Base-by-base conservation (phyloP, 1,139 yeast genomes). In the Pneumocystis wakefieldiae region DNA sequence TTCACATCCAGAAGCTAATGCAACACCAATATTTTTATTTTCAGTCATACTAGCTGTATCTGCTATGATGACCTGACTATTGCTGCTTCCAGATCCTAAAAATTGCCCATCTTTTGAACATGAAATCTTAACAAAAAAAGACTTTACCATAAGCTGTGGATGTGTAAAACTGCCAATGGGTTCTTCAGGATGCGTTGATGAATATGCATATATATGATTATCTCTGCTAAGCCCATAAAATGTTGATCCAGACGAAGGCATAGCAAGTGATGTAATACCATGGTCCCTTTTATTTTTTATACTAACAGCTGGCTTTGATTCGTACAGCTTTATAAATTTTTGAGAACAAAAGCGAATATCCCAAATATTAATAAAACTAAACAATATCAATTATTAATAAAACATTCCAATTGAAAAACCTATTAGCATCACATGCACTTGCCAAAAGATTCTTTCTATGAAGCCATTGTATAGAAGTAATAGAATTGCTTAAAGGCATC, bases 121-220 rank as follows among this genome's bases (percentile, higher is more conserved):
- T 12, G 59, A 37, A 57, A 37, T 57, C n/a, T 57, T 57, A 39
- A 39, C 59, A 12, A 57, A 57, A 39, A 57, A 57, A 12, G 59
- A 37, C 12, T 37, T 37, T 14, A 57, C 42, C 28, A 19, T 19
- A 57, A 57, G 59, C 19, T 57, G 41, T 28, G 59, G 59, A 29
- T 57, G 59, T 10, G 42, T 37, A 39, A 57, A 39, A 57, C 59
- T 37, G 14, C 42, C 59, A 39, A 57, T 57, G 4, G 59, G 59
- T 37, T 39, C 38, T 19, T 57, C 42, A 24, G 59, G 42, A 29
- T 28, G 41, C 15, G 15, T 19, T 37, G 59, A 39, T 6, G 59
- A 57, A 57, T 57, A 57, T 29, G 42, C 59, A 29, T 57, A 39
- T 37, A 57, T 39, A 57, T 39, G 19, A 57, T 39, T 57, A 57